phyloP scores from a whole-genome alignment of 441 rosid species.

The Jatropha podagrica region DNA sequence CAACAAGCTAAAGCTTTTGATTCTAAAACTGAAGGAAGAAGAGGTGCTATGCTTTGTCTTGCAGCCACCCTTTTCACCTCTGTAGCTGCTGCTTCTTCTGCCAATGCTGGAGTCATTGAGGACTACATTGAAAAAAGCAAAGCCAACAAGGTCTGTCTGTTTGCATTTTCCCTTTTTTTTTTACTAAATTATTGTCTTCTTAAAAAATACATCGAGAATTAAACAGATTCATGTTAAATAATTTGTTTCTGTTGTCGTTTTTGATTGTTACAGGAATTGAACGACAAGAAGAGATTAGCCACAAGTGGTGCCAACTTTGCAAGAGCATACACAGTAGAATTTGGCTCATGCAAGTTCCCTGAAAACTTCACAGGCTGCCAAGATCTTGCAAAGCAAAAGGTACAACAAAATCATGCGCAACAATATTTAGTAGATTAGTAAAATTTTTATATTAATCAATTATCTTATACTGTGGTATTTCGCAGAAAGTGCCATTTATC shows the following conservation, averaged over 20 bases:
- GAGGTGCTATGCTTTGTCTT: constrained; percentile 63
- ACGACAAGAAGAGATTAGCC: constrained; percentile 94
- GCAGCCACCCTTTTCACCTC: constrained; percentile 74
- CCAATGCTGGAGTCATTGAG: constrained; percentile 79
- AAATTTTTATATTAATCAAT: neutral
- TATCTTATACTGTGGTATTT: neutral
- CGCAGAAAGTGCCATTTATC: constrained; percentile 91
- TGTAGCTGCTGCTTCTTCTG: constrained; percentile 58
- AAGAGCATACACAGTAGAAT: constrained; percentile 88
- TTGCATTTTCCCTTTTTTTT: neutral
- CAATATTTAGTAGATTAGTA: neutral
- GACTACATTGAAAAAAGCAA: constrained; percentile 95
- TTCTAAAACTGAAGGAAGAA: constrained; percentile 56
- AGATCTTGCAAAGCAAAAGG: constrained; percentile 99
- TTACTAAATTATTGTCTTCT: no score
- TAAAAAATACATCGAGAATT: no score
- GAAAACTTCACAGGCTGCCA: constrained; percentile 98
- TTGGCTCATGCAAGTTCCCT: constrained; percentile 94
- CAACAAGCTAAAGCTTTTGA: constrained; percentile 40
- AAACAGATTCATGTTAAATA: neutral
- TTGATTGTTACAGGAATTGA: constrained; percentile 56
- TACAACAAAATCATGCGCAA: constrained; percentile 14
- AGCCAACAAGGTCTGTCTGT: constrained; percentile 69
- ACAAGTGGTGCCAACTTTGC: constrained; percentile 97
- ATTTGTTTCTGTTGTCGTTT: neutral